These are phyloP conservation scores for Leccinum variicolor DNA, from an alignment of 768 basidiomycete species.

Conservation along the genomic window DNA sequence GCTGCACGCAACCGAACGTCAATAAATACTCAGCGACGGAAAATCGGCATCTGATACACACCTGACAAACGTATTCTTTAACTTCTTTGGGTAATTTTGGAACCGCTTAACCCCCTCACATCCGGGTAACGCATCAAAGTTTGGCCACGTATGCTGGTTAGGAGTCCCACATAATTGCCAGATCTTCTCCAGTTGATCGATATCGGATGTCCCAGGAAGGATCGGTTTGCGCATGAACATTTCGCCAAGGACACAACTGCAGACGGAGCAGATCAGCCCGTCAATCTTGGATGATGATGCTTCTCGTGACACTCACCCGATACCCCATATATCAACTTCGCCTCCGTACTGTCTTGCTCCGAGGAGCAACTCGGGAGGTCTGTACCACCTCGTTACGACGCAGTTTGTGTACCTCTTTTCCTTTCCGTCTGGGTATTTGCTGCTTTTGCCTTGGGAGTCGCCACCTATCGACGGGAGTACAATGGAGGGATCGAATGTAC, in stretches of 20 bases:
- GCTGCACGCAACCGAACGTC: conserved; percentile 8
- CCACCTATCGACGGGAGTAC: conserved; percentile 28
- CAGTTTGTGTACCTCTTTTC: conserved; percentile 90
- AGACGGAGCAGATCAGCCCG: conserved; percentile 1
- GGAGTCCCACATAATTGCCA: conserved; percentile 89
- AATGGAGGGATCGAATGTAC: conserved; percentile 61
- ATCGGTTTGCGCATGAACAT: conserved; percentile 91
- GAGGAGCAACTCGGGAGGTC: conserved; percentile 88
- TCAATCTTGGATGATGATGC: background rate
- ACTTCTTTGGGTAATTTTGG: conserved; percentile 46
- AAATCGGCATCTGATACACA: conserved; percentile 32
- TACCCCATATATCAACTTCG: conserved; percentile 96
- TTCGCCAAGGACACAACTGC: conserved; percentile 92
- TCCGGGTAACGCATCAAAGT: conserved; percentile 69
- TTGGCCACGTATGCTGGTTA: conserved; percentile 77
- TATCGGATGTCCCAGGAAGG: conserved; percentile 79
- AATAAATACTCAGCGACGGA: conserved; percentile 1
- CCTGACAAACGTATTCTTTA: conserved; percentile 60
- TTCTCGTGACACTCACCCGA: conserved; percentile 59
- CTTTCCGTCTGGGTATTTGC: conserved; percentile 40
- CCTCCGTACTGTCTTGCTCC: conserved; percentile 89
- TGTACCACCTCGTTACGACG: conserved; percentile 93
- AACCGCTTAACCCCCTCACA: conserved; percentile 78
- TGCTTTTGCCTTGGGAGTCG: conserved; percentile 17
- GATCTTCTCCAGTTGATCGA: conserved; percentile 91